These are phyloP conservation scores for Wallacemonas sp. DNA, from an alignment of 208 protist genomes.

Conservation along the genomic window DNA sequence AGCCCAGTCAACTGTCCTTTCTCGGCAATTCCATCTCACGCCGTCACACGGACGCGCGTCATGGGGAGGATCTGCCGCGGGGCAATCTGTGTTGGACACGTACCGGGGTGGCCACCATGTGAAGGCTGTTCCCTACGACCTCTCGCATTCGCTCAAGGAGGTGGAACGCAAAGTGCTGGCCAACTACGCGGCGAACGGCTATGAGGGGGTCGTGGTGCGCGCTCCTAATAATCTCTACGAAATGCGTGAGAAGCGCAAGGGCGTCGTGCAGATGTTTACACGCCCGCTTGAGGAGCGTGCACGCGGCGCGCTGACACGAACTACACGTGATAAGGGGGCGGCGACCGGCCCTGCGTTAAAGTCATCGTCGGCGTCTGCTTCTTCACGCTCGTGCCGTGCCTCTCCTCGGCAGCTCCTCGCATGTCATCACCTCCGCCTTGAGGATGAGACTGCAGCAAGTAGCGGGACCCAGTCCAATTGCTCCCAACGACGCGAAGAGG, in stretches of 20 bases:
- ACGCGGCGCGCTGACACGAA: neutral
- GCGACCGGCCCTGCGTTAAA: no score
- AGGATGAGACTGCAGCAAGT: neutral
- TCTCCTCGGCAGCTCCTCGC: constrained; percentile 5
- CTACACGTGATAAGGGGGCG: neutral
- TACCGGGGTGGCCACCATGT: constrained; percentile 62
- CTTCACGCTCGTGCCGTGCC: neutral
- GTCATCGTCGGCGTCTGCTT: no score
- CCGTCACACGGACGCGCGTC: neutral
- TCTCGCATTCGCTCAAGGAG: constrained; percentile 51
- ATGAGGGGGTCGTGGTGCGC: constrained; percentile 84
- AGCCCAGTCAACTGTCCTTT: constrained; percentile 39
- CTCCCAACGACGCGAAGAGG: no score
- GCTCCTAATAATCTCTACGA: constrained; percentile 76
- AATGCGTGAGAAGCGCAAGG: constrained; percentile 65
- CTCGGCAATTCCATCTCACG: constrained; percentile 27
- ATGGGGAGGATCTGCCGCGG: no score
- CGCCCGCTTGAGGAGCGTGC: constrained; percentile 23
- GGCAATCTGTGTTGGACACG: neutral
- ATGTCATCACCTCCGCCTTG: neutral
- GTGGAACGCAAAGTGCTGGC: constrained; percentile 47
- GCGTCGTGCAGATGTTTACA: constrained; percentile 40
- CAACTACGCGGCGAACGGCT: constrained; percentile 42
- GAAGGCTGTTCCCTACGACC: constrained; percentile 53
- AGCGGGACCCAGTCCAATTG: no score